These are phyloP conservation scores for Apiospora malaysiana DNA, from an alignment of 2,329 filamentous ascomycete species.

Conservation along the genomic window DNA sequence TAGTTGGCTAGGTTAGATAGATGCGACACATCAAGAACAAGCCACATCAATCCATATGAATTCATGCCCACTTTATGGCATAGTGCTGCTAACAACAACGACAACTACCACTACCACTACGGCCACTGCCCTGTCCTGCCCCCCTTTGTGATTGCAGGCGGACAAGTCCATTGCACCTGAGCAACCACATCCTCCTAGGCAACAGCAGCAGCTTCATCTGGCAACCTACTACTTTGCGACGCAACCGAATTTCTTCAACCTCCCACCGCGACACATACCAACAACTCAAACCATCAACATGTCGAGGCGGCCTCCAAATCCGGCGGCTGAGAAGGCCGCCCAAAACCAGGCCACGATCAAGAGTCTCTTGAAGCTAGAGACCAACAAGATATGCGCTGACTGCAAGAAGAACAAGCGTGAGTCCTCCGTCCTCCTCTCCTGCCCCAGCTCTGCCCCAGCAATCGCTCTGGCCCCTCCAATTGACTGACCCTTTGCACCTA, in stretches of 20 bases:
- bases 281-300: slow-evolving; percentile 53
- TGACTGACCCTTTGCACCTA: slow-evolving; percentile 14
- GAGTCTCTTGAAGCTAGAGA: slow-evolving; percentile 89
- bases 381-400: slow-evolving; percentile 96
- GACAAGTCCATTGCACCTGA: neutral
- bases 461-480: slow-evolving; percentile 9
- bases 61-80: slow-evolving; percentile 3
- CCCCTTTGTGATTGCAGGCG: slow-evolving; percentile 1
- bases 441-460: neutral
- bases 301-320: slow-evolving; percentile 80
- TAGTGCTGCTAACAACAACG: neutral
- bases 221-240: neutral
- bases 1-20: neutral
- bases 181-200: neutral
- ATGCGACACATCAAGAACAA: slow-evolving; percentile 13
- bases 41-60: slow-evolving; percentile 15
- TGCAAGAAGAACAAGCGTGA: slow-evolving; percentile 98
- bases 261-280: neutral
- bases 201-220: neutral
- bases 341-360: slow-evolving; percentile 96
- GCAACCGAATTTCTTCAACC: neutral
- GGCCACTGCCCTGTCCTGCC: neutral
- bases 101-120: neutral
- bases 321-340: slow-evolving; percentile 84
- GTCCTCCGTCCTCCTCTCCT: slow-evolving; percentile 38